Evolutionary conservation across 140 eudicot genomes (phyloP).

Genomic region (Erigeron philadelphicus): DNA sequence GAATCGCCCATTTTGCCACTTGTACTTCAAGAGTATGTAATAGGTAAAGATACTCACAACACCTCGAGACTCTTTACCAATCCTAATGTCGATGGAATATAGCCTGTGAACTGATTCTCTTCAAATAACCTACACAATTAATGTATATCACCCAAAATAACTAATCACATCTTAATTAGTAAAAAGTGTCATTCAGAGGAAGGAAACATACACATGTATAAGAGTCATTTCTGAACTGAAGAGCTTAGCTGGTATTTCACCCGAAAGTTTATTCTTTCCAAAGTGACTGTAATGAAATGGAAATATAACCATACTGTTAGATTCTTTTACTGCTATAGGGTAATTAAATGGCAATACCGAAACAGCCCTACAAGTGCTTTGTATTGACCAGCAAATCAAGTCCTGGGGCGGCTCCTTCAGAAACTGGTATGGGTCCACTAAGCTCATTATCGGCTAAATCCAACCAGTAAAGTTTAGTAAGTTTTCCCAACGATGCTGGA

Average conservation of each 20-base stretch:
- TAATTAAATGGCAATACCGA: slow-evolving; percentile 1
- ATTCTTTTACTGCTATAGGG: background rate
- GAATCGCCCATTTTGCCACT: background rate
- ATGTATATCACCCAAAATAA: slow-evolving; percentile 11
- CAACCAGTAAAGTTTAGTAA: slow-evolving; percentile 55
- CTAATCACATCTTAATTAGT: background rate
- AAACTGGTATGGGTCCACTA: slow-evolving; percentile 68
- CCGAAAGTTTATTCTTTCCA: slow-evolving; percentile 66
- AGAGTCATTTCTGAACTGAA: slow-evolving; percentile 58
- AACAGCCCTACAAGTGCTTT: slow-evolving; percentile 65
- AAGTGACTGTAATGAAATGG: slow-evolving; percentile 52
- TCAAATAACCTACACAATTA: slow-evolving; percentile 70
- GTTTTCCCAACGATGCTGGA: slow-evolving; percentile 73
- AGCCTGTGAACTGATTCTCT: slow-evolving; percentile 59
- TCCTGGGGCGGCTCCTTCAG: slow-evolving; percentile 49
- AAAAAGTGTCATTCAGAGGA: background rate
- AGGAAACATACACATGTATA: slow-evolving; percentile 57
- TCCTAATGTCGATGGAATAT: slow-evolving; percentile 61
- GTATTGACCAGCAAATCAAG: slow-evolving; percentile 53
- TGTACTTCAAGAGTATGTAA: background rate
- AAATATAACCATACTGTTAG: background rate
- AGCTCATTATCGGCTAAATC: slow-evolving; percentile 67
- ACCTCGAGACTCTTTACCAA: slow-evolving; percentile 57
- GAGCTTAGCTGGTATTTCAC: slow-evolving; percentile 55
- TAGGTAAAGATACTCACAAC: slow-evolving; percentile 55